Percentiles rank a stretch among this genome's conserved stretches.
Conservation (phyloP, 2,329 filamentous ascomycete species). For the Drechslerella coelobrocha region DNA sequence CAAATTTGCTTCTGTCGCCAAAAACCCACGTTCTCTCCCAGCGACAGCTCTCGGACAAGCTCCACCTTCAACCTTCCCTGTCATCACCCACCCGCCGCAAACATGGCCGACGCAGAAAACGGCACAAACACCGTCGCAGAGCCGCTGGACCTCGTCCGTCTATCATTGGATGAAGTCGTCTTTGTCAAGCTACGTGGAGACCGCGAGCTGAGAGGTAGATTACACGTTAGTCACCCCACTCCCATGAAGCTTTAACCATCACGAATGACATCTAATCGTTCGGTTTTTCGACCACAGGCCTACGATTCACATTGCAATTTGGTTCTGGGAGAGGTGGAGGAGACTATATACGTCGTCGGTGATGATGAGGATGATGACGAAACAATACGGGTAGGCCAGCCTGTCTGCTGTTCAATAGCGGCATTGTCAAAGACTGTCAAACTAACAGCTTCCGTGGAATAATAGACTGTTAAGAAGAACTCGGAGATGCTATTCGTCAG, state of each 20-base stretch:
- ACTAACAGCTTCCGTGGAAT: slow-evolving; percentile 3
- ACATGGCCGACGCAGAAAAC: slow-evolving; percentile 83
- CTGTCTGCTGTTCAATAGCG: not conserved
- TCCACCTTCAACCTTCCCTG: slow-evolving; percentile 24
- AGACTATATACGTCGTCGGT: slow-evolving; percentile 93
- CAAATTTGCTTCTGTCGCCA: slow-evolving; percentile 32
- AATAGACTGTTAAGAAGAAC: slow-evolving; percentile 89
- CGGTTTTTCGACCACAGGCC: slow-evolving; percentile 67
- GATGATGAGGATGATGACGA: slow-evolving; percentile 82
- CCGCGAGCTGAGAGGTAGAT: slow-evolving; percentile 88
- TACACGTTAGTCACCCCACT: slow-evolving; percentile 75
- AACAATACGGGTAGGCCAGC: slow-evolving; percentile 72
- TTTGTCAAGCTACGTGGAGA: slow-evolving; percentile 97
- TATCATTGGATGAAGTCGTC: slow-evolving; percentile 92
- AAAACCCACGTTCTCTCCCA: slow-evolving; percentile 14
- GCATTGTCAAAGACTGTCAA: not conserved
- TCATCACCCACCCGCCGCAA: slow-evolving; percentile 51
- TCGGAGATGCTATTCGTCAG: slow-evolving; percentile 98
- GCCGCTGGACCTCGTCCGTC: slow-evolving; percentile 91
- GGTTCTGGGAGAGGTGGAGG: slow-evolving; percentile 92
- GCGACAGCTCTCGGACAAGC: slow-evolving; percentile 24
- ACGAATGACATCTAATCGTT: slow-evolving; percentile 14
- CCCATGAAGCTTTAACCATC: not conserved
- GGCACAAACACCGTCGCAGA: slow-evolving; percentile 75
- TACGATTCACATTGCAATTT: slow-evolving; percentile 99